Percentiles rank a stretch among this genome's conserved stretches.
Conservation (phyloP, 371 early-diverging fungal species). For the Mortierella sp. region DNA sequence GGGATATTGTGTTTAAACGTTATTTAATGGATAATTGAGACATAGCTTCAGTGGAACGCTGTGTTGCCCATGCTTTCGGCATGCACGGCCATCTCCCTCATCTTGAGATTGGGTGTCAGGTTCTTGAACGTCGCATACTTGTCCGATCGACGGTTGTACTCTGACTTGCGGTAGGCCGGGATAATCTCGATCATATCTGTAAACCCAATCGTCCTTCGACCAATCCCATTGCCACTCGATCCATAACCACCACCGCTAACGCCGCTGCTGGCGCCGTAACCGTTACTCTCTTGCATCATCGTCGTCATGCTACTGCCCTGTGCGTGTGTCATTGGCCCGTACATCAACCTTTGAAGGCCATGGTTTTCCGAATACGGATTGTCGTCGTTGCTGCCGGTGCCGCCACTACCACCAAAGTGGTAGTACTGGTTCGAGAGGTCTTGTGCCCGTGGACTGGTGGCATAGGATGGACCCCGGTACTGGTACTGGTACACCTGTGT, state of each 20-base stretch:
- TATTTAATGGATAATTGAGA: no score
- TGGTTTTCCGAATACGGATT: no score
- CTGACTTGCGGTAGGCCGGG: slow-evolving; percentile 70
- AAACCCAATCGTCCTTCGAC: slow-evolving; percentile 22
- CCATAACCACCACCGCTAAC: not conserved
- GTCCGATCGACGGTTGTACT: slow-evolving; percentile 75
- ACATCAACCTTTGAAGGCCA: no score
- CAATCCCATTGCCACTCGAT: not conserved
- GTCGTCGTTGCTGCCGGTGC: not conserved
- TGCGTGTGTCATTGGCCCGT: not conserved
- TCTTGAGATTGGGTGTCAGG: slow-evolving; percentile 75
- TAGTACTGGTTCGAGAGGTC: slow-evolving; percentile 17
- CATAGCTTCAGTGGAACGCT: slow-evolving; percentile 52
- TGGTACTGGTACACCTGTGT: not conserved
- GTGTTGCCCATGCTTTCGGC: slow-evolving; percentile 64
- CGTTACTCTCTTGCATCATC: not conserved
- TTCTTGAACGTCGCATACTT: slow-evolving; percentile 72
- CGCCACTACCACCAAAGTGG: not conserved
- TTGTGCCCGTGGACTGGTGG: slow-evolving; percentile 1
- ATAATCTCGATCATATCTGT: slow-evolving; percentile 66
- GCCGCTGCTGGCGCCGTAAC: not conserved
- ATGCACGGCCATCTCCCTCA: slow-evolving; percentile 77
- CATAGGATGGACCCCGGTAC: not conserved
- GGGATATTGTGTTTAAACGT: not conserved
- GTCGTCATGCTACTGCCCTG: no score